Evolutionary conservation across 106 monocot genomes (phyloP).

Genomic region (Dioscorea zingiberensis): DNA sequence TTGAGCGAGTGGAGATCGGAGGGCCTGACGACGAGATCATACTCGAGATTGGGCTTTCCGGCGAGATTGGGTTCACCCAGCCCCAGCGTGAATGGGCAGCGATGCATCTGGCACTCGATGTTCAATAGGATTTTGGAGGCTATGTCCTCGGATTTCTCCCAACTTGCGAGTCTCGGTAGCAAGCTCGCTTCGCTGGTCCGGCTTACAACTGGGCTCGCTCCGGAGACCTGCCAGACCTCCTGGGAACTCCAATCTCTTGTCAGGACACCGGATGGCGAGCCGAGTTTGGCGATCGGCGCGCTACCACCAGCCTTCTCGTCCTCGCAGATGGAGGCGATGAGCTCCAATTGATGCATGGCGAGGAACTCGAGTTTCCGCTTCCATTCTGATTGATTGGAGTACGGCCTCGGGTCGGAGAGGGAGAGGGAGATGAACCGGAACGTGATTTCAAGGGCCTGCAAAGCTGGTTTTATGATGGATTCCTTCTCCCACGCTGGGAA

Average conservation of each 20-base stretch:
- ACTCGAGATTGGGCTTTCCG: constrained; percentile 38
- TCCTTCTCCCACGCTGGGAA: constrained; percentile 66
- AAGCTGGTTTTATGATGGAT: constrained; percentile 50
- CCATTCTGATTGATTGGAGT: constrained; percentile 58
- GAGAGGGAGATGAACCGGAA: constrained; percentile 65
- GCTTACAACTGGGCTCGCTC: constrained; percentile 35
- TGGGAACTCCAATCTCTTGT: constrained; percentile 36
- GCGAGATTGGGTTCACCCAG: constrained; percentile 36
- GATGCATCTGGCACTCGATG: constrained; percentile 38
- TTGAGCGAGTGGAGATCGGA: constrained; percentile 30
- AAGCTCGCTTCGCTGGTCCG: constrained; percentile 73
- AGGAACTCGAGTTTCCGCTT: constrained; percentile 50
- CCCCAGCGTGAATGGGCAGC: constrained; percentile 25
- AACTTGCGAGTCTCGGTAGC: constrained; percentile 63
- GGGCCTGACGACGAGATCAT: constrained; percentile 25
- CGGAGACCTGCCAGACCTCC: constrained; percentile 63
- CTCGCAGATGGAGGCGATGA: constrained; percentile 47
- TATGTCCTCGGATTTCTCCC: constrained; percentile 56
- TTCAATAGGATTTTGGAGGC: constrained; percentile 51
- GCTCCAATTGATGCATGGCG: constrained; percentile 45
- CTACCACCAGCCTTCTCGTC: constrained; percentile 21
- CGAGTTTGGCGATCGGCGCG: constrained; percentile 35
- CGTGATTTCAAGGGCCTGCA: constrained; percentile 87
- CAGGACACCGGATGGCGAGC: constrained; percentile 23
- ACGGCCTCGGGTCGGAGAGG: constrained; percentile 64